Base-by-base conservation (phyloP, 495 filamentous ascomycete species). In the Hyphodiscus hymeniophilus region DNA sequence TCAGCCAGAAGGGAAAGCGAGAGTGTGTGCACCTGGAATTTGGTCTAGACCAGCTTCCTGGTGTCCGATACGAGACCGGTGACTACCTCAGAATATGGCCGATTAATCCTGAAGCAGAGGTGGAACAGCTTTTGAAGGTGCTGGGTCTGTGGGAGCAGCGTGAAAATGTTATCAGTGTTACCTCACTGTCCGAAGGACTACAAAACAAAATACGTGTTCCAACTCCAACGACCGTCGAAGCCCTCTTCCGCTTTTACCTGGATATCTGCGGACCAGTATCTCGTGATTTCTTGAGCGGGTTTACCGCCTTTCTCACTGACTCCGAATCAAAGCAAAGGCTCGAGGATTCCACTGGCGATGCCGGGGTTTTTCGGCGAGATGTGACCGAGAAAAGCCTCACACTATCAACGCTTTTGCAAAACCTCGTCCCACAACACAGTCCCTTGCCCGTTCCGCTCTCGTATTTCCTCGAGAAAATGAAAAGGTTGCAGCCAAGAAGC, bases 11-110 rank as follows among this genome's bases (percentile, higher is more conserved):
- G 1, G 16, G 10, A 7, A 23, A 53, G 17, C 17, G 42, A 13
- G 46, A 47, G 21, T 57, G 50, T 30, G 35, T 57, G 15, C 51
- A 54, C 32, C 10, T 57, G 3, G 55, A 57, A 8, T 16, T 57
- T 21, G 42, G 50, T 28, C 12, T 50, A 7, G 12, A 13, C 26
- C 21, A 11, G 2, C 28, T 42, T 1, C 44, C 55, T 20, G 0
- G 59, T 61, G 0, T 57, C 3, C 44, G 38, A 46, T 57, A 57
- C 26, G 40, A 46, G 15, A 57, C 55, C 7, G 50, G 55, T 1
- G 55, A 57, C 39, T 51, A 57, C 18, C 5, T 57, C 1, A 41
- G 24, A 15, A 15, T 57, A n/a, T 54, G 50, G 50, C 33, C 55
- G 2, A n/a, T 20, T 1, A 57, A 57, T 46, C 44, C 55, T 6